A percentile compares a stretch with the other conserved stretches of the same genome.
phyloP scores from a whole-genome alignment of 352 stramenopile genomes.

The Globisporangium nunn region DNA sequence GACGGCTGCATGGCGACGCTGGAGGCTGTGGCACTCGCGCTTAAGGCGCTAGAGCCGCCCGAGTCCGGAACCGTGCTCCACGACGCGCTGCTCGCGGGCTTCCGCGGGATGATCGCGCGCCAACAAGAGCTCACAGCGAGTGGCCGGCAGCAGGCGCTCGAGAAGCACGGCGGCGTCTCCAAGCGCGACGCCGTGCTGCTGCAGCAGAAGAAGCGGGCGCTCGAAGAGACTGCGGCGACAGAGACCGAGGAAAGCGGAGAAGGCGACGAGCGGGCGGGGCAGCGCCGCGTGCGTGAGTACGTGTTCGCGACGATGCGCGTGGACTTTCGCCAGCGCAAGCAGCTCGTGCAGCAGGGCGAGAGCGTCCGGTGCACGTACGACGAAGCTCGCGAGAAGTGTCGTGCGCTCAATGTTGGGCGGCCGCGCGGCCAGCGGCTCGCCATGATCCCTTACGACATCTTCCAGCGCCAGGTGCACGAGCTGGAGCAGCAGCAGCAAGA shows the following conservation, averaged over 20 bases:
- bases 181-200: constrained; percentile 26
- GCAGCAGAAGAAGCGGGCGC: constrained; percentile 17
- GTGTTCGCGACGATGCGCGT: constrained; percentile 50
- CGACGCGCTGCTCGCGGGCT: constrained; percentile 32
- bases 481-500: constrained; percentile 20
- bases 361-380: constrained; percentile 40
- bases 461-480: constrained; percentile 8
- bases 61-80: constrained; percentile 11
- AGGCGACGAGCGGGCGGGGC: background rate
- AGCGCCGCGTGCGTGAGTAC: constrained; percentile 28
- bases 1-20: constrained; percentile 68
- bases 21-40: constrained; percentile 48
- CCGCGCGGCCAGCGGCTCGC: constrained; percentile 43
- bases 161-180: constrained; percentile 29
- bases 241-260: background rate
- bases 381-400: constrained; percentile 35
- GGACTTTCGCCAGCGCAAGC: constrained; percentile 51
- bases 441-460: constrained; percentile 36
- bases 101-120: constrained; percentile 50
- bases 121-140: constrained; percentile 37
- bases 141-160: constrained; percentile 21
- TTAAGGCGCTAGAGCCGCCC: constrained; percentile 33
- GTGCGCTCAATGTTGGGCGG: constrained; percentile 34
- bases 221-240: background rate
- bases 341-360: constrained; percentile 46